Percentiles rank a stretch among this genome's conserved stretches.
phyloP scores from a whole-genome alignment of 768 basidiomycete genomes.

The Suillus bovinus region DNA sequence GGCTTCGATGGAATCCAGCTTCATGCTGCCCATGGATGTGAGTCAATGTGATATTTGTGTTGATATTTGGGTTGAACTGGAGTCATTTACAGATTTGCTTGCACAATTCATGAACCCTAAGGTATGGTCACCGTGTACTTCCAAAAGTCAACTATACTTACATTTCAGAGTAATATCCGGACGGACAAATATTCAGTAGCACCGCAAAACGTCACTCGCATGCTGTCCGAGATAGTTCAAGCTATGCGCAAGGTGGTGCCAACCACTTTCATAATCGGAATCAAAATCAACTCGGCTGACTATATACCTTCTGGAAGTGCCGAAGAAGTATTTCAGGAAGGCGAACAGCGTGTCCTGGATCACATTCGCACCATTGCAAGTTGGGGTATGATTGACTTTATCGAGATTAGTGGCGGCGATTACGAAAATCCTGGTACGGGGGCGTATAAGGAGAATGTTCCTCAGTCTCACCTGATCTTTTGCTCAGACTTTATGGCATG shows the following conservation, averaged over 20 bases:
- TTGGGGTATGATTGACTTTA: constrained; percentile 75
- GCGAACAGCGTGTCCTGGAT: constrained; percentile 46
- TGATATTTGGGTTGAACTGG: background rate
- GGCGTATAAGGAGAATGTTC: constrained; percentile 18
- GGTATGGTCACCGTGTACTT: constrained; percentile 35
- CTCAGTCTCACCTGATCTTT: constrained; percentile 1
- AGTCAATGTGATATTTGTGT: constrained; percentile 30
- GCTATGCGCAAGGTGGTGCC: constrained; percentile 57
- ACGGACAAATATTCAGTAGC: constrained; percentile 58
- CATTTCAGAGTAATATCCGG: constrained; percentile 49
- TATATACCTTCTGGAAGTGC: constrained; percentile 45
- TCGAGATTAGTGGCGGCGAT: constrained; percentile 87
- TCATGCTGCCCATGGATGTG: constrained; percentile 86
- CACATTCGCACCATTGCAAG: constrained; percentile 61
- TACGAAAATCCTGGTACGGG: constrained; percentile 74
- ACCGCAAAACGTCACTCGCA: constrained; percentile 46
- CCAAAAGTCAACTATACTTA: constrained; percentile 20
- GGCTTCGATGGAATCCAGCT: constrained; percentile 89
- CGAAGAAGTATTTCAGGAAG: constrained; percentile 32
- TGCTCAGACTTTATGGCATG: constrained; percentile 45
- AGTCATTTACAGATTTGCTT: constrained; percentile 59
- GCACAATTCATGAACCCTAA: constrained; percentile 77
- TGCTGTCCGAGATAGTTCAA: constrained; percentile 56
- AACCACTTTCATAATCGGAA: constrained; percentile 63
- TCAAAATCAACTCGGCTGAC: constrained; percentile 83